Evolutionary conservation across 495 filamentous ascomycete species (phyloP).

Genomic region (Trichoderma asperelloides): DNA sequence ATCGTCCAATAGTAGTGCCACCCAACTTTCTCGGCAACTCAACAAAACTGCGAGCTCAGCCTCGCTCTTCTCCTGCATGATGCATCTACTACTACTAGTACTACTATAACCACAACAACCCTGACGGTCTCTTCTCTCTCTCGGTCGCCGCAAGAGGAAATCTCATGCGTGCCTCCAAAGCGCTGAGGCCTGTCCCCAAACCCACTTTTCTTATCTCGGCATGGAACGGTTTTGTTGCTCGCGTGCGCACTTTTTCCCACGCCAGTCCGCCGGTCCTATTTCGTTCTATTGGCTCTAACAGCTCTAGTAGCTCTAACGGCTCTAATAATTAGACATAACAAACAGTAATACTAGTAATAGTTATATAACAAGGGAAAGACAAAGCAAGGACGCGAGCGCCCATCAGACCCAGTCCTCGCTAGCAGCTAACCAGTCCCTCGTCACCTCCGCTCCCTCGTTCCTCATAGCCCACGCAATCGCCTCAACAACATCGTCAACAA

Average conservation of each 20-base stretch:
- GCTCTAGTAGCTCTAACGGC: too few relatives aligned
- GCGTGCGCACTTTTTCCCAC: neutral
- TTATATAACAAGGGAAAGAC: neutral
- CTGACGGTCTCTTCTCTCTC: neutral
- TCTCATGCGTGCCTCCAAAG: neutral
- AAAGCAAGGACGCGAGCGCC: neutral
- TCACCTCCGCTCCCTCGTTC: constrained; percentile 32
- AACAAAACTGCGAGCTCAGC: neutral
- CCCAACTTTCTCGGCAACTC: neutral
- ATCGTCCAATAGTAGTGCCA: neutral
- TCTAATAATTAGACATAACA: neutral
- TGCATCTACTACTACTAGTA: too few relatives aligned
- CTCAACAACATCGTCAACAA: constrained; percentile 53
- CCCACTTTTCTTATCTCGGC: neutral
- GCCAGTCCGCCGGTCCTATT: neutral
- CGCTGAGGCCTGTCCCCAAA: neutral
- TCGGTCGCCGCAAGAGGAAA: constrained; percentile 7
- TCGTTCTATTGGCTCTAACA: neutral
- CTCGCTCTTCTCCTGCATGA: neutral
- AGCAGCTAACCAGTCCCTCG: constrained; percentile 1
- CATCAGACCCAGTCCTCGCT: neutral
- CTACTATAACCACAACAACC: neutral
- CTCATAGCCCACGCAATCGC: constrained; percentile 35
- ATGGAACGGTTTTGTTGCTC: neutral
- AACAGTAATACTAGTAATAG: neutral